Evolutionary conservation across 768 basidiomycete species (phyloP).

Genomic region (Russula sp.): DNA sequence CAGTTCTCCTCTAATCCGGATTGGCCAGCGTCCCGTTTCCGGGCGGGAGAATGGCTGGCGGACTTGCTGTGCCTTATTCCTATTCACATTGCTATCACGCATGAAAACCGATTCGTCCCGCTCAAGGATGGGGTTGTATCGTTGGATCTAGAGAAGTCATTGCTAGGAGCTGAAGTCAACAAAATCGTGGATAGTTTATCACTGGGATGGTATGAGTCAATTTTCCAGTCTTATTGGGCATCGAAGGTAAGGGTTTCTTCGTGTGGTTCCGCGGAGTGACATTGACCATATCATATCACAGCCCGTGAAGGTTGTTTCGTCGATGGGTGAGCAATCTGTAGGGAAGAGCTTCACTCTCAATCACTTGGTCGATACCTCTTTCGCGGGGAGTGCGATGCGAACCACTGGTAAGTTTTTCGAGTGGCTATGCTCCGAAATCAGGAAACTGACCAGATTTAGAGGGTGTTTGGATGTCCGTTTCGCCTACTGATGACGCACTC

Average conservation of each 20-base stretch:
- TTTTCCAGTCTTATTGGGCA: constrained; percentile 58
- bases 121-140: constrained; percentile 53
- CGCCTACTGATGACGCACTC: too few species aligned
- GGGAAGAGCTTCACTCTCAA: constrained; percentile 55
- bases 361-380: constrained; percentile 56
- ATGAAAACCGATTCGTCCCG: constrained; percentile 54
- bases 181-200: constrained; percentile 49
- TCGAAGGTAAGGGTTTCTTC: constrained; percentile 35
- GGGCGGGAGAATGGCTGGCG: too few species aligned
- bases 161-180: constrained; percentile 54
- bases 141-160: constrained; percentile 40
- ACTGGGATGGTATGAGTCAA: constrained; percentile 59
- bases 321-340: constrained; percentile 64
- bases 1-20: constrained; percentile 9
- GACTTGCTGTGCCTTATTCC: too few species aligned
- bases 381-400: constrained; percentile 58
- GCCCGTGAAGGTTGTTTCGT: constrained; percentile 60
- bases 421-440: not conserved
- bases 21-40: constrained; percentile 32
- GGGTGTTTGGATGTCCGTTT: too few species aligned
- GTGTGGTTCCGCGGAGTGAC: not conserved
- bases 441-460: not conserved
- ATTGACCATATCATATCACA: constrained; percentile 21
- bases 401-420: constrained; percentile 37
- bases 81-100: too few species aligned